Evolutionary conservation across 176 grass and related monocot species (phyloP).

Genomic region (Hyparrhenia diplandra): DNA sequence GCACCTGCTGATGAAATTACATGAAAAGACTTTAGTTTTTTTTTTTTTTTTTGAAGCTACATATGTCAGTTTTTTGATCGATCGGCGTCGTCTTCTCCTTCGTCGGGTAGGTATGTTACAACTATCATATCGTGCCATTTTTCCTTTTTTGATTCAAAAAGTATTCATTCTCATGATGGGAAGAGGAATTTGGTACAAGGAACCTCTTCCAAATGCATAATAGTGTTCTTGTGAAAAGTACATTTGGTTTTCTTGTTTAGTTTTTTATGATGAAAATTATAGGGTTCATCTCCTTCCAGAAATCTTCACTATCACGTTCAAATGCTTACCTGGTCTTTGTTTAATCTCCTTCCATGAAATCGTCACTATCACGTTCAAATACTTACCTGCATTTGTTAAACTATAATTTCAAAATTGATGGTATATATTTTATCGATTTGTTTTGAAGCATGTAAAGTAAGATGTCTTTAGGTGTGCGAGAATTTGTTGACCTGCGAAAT

Average conservation of each 20-base stretch:
- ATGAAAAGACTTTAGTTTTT: background rate
- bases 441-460: constrained; percentile 22
- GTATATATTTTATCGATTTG: too few species aligned
- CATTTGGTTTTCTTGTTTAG: background rate
- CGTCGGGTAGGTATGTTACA: background rate
- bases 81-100: background rate
- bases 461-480: constrained; percentile 13
- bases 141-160: too few species aligned
- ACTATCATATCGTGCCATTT: background rate
- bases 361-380: background rate
- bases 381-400: too few species aligned
- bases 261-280: background rate
- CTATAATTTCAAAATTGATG: too few species aligned
- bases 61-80: background rate
- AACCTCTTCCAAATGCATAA: background rate
- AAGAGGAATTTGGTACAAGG: background rate
- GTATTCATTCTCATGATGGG: background rate
- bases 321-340: too few species aligned
- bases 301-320: too few species aligned
- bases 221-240: background rate
- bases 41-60: background rate
- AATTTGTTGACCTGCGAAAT: background rate
- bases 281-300: background rate
- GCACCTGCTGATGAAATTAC: background rate
- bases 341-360: background rate